Conservation (phyloP, 768 basidiomycete species). For the Mycena crocata region DNA sequence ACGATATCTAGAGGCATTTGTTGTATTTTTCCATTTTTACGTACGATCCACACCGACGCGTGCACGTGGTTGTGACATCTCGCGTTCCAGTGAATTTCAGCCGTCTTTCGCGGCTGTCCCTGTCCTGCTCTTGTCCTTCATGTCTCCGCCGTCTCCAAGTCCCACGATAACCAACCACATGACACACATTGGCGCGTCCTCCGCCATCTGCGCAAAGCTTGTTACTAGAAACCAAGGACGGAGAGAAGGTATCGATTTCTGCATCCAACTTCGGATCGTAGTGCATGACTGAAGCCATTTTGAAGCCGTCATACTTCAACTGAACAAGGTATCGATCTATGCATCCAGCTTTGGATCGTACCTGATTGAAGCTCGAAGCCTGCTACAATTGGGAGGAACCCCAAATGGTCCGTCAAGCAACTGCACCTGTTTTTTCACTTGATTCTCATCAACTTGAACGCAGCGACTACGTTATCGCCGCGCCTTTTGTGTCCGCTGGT, state of each 20-base stretch:
- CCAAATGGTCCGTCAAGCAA: constrained; percentile 64
- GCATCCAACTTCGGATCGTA: not conserved
- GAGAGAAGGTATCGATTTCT: constrained; percentile 65
- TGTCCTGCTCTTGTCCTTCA: constrained; percentile 2
- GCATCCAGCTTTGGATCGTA: no score
- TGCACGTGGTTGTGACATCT: no score
- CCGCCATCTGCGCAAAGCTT: constrained; percentile 75
- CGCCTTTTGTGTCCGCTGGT: constrained; percentile 72
- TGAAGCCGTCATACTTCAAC: constrained; percentile 68
- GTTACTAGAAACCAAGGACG: constrained; percentile 70
- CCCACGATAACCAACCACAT: not conserved
- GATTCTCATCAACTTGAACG: not conserved
- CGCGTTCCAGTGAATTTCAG: no score
- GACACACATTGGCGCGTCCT: not conserved
- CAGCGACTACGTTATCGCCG: constrained; percentile 73
- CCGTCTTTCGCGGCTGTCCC: not conserved
- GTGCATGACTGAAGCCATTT: not conserved
- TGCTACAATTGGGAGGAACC: constrained; percentile 77
- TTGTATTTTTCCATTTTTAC: not conserved
- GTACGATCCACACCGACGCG: no score
- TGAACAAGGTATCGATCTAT: no score
- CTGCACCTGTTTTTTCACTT: constrained; percentile 35
- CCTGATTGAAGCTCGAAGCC: no score
- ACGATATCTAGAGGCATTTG: constrained; percentile 60
- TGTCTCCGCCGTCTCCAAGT: not conserved